These are phyloP conservation scores for Gossypium ekmanianum DNA, from an alignment of 345 rosid species.

Conservation along the genomic window DNA sequence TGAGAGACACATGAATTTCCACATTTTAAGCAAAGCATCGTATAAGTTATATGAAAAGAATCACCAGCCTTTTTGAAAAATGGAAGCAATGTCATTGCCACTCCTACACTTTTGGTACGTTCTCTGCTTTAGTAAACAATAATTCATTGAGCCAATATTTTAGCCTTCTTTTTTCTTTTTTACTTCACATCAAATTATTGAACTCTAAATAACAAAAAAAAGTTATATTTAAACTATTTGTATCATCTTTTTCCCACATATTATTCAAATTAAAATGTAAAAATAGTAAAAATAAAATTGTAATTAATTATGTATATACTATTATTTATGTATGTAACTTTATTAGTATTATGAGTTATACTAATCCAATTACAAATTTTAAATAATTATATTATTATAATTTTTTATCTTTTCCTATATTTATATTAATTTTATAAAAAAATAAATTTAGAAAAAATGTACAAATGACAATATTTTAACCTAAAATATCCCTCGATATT, in stretches of 20 bases:
- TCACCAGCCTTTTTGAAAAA: not conserved
- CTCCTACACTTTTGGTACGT: conserved; percentile 1
- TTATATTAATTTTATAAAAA: too few species aligned
- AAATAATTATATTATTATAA: too few species aligned
- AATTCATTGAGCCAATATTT: not conserved
- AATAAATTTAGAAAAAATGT: too few species aligned
- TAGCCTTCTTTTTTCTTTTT: too few species aligned
- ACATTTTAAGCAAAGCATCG: not conserved
- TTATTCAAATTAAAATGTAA: not conserved
- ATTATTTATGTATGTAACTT: too few species aligned
- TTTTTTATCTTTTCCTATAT: too few species aligned
- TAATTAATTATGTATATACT: not conserved
- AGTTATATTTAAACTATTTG: not conserved
- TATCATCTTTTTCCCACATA: not conserved
- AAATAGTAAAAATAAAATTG: not conserved
- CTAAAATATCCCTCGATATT: too few species aligned
- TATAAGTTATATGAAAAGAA: not conserved
- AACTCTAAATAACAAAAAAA: not conserved
- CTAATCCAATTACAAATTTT: too few species aligned
- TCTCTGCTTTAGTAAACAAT: not conserved
- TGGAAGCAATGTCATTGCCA: not conserved
- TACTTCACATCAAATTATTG: not conserved
- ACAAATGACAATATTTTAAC: too few species aligned
- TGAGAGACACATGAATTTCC: not conserved
- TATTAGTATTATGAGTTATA: too few species aligned